These are phyloP conservation scores for Cadophora malorum DNA, from an alignment of 2,329 filamentous ascomycete species.

Conservation along the genomic window DNA sequence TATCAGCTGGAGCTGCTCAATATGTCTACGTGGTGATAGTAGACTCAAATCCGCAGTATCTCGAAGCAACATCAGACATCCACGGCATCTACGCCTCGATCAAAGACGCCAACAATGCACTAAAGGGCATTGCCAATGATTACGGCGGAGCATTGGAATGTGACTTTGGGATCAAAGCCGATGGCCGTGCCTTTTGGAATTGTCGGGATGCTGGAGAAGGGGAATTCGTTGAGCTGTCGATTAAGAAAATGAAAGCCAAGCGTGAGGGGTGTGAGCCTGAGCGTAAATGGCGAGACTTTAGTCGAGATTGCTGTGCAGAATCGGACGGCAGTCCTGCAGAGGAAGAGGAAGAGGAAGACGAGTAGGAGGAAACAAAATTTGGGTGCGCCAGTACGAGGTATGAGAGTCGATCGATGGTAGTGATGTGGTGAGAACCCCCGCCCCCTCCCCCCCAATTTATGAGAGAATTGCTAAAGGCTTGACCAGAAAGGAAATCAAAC, in stretches of 20 bases:
- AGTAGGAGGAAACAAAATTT: neutral
- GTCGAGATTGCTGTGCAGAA: neutral
- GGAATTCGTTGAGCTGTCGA: neutral
- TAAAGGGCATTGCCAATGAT: neutral
- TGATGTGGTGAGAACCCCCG: no score
- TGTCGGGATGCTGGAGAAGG: neutral
- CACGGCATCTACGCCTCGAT: neutral
- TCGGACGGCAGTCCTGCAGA: neutral
- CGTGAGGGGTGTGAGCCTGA: neutral
- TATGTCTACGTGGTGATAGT: neutral
- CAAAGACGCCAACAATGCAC: neutral
- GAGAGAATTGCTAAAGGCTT: neutral
- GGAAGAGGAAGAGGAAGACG: neutral
- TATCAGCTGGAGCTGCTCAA: neutral
- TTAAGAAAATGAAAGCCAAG: neutral
- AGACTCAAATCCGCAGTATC: neutral
- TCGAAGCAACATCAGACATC: neutral
- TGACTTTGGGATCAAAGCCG: neutral
- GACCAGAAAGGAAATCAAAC: neutral
- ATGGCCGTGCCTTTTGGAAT: neutral
- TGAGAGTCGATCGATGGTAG: no score
- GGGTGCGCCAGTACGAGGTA: no score
- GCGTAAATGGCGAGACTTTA: neutral
- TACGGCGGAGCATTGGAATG: neutral
- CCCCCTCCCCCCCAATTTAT: no score